Evolutionary conservation across 192 early-diverging fungal species (phyloP).

Genomic region (Backusella liffmaniae): DNA sequence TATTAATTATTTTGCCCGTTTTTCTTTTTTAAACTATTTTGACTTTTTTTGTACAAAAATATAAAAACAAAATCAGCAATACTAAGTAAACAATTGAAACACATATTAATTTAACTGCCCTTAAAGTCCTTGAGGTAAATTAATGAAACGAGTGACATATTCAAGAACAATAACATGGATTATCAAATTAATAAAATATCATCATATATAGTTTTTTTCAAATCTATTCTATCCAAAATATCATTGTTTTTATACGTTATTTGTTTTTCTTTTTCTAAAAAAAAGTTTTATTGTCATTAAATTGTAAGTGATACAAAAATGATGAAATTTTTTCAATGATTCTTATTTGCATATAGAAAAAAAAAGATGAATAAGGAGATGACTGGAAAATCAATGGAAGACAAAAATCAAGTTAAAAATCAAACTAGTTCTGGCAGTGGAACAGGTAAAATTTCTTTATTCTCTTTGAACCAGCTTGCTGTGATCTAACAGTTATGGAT

Average conservation of each 20-base stretch:
- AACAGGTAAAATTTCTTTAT: not conserved
- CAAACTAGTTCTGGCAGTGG: not conserved
- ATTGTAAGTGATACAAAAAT: not conserved
- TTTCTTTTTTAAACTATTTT: not conserved
- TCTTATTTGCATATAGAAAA: conserved; percentile 8
- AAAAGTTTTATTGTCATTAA: not conserved
- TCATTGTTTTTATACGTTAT: not conserved
- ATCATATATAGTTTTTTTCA: not conserved
- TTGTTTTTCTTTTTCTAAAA: not conserved
- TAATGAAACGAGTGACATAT: not conserved
- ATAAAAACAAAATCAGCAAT: not conserved
- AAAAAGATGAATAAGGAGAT: not conserved
- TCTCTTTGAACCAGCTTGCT: not conserved
- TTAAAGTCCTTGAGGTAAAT: not conserved
- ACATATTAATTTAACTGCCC: not conserved
- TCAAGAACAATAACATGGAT: not conserved
- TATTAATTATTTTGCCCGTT: not conserved
- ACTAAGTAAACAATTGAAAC: not conserved
- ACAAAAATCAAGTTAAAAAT: conserved; percentile 2
- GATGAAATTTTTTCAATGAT: not conserved
- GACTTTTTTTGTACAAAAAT: not conserved
- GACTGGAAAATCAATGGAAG: conserved; percentile 5
- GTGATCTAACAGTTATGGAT: not conserved
- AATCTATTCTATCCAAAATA: not conserved
- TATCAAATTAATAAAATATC: not conserved